Evolutionary conservation across 2,329 filamentous ascomycete genomes (phyloP).

Genomic region (Ophidiomyces ophidiicola): DNA sequence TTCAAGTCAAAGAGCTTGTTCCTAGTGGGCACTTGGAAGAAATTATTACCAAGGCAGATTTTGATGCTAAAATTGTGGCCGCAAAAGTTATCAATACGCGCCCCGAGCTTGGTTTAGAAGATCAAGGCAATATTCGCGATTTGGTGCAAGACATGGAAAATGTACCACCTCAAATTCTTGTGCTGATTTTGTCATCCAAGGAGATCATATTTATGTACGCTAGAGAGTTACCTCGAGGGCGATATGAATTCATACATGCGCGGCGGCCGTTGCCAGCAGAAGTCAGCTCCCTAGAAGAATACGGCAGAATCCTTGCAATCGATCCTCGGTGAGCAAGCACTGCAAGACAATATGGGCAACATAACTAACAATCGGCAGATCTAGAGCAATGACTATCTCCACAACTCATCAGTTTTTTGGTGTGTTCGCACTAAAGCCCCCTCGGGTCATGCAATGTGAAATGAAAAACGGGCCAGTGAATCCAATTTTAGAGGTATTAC

Average conservation of each 20-base stretch:
- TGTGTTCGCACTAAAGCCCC: constrained; percentile 55
- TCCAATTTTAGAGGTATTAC: constrained; percentile 46
- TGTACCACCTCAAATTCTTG: constrained; percentile 66
- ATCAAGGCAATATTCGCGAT: constrained; percentile 16
- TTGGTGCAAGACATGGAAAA: constrained; percentile 14
- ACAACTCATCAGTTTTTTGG: constrained; percentile 59
- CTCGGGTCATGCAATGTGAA: constrained; percentile 41
- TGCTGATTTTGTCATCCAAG: constrained; percentile 61
- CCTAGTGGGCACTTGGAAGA: constrained; percentile 59
- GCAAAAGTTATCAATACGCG: constrained; percentile 60
- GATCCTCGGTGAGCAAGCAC: constrained; percentile 53
- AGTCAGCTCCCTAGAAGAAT: constrained; percentile 41
- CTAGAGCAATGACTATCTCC: constrained; percentile 53
- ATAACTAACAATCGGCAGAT: constrained; percentile 23
- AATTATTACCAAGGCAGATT: constrained; percentile 65
- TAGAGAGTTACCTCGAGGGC: constrained; percentile 32
- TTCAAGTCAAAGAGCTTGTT: constrained; percentile 65
- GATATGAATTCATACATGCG: constrained; percentile 49
- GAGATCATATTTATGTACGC: constrained; percentile 69
- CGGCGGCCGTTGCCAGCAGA: constrained; percentile 48
- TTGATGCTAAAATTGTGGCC: constrained; percentile 65
- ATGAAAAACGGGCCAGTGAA: constrained; percentile 40
- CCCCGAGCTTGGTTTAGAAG: constrained; percentile 29
- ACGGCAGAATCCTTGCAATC: constrained; percentile 58
- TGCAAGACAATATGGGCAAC: not conserved